Evolutionary conservation across 1,139 yeast genomes (phyloP), one percentile per base, ranked within the genome.

Genomic region (Scheffersomyces segobiensis): DNA sequence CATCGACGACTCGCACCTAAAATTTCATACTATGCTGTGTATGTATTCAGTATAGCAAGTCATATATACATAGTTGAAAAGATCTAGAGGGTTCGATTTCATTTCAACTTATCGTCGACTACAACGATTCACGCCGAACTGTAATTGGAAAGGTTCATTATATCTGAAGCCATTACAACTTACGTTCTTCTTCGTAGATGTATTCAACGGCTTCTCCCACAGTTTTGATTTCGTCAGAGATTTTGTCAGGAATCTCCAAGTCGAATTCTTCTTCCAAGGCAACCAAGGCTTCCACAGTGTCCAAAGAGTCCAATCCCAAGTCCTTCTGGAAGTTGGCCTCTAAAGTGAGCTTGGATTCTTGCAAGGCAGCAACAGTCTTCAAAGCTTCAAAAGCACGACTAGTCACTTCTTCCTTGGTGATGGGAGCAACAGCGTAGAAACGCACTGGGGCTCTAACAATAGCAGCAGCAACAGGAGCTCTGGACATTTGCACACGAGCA

Each of bases 221-320:
- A 60, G 88, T 85, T 78, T 85, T 86, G 70, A 87, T 81, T 67
- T 86, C 88, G 69, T 87, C 91, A 55, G 91, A 86, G 60, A 86
- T 81, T 71, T 84, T 83, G 73, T 87, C 91, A 46, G 88, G 88
- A 67, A 87, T 84, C 74, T 87, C 90, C 71, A 87, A 78, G 71
- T 87, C 91, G 65, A 87, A 87, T 73, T 87, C 88, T 76, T 87
- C 91, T 76, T 87, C 91, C 68, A 87, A 84, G 59, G 90, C 89
- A 67, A 87, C 91, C 65, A 87, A 78, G 59, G 89, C 86, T 75
- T 87, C 91, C 57, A 87, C 89, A 57, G 89, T 85, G 67, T 87
- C 91, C 63, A 87, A 80, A 6, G 91, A 87, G 70, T 87, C 91
- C 65, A 87, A 76, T n/a, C 88, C 88, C 70, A 87, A 79, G 68